Conservation (phyloP, 23 red algal species). For the Rhodosorus marinus region DNA sequence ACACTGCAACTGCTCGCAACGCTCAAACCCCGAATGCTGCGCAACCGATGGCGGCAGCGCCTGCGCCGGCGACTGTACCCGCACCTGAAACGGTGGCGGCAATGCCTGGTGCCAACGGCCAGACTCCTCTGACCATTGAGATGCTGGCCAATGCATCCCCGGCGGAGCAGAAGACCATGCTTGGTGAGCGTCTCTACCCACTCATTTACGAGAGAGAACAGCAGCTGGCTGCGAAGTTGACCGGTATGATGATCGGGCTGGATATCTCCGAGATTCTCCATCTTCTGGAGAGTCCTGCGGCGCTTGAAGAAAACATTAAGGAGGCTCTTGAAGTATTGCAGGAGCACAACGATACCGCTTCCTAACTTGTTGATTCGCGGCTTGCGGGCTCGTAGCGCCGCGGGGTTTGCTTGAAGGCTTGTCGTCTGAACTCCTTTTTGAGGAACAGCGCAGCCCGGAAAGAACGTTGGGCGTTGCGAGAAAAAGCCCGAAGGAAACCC, state of each 20-base stretch:
- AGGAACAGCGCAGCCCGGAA: too few relatives aligned
- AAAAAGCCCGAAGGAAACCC: too few relatives aligned
- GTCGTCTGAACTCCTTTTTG: too few relatives aligned
- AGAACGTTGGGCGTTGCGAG: too few relatives aligned
- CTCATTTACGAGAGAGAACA: conserved; percentile 58
- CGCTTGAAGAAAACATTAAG: conserved; percentile 62
- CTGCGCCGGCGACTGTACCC: too few relatives aligned
- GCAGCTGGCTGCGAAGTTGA: conserved; percentile 77
- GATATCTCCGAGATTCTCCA: conserved; percentile 93
- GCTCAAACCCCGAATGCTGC: conserved; percentile 9
- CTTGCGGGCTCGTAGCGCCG: too few relatives aligned
- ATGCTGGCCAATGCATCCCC: conserved; percentile 67
- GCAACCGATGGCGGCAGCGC: too few relatives aligned
- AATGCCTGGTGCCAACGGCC: too few relatives aligned
- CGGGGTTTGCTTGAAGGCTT: too few relatives aligned
- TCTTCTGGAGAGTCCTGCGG: conserved; percentile 71
- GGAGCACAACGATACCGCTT: too few relatives aligned
- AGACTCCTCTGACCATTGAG: conserved; percentile 74
- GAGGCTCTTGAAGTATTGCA: conserved; percentile 70
- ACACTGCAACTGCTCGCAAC: conserved; percentile 51
- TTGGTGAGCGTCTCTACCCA: conserved; percentile 91
- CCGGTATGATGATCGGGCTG: conserved; percentile 97
- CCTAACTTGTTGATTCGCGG: too few relatives aligned
- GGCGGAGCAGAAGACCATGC: conserved; percentile 85
- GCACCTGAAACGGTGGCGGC: too few relatives aligned